Percentiles rank a stretch among this genome's conserved stretches.
These are phyloP conservation scores for Curvularia hawaiiensis DNA, from an alignment of 2,329 filamentous ascomycete species.

Conservation along the genomic window DNA sequence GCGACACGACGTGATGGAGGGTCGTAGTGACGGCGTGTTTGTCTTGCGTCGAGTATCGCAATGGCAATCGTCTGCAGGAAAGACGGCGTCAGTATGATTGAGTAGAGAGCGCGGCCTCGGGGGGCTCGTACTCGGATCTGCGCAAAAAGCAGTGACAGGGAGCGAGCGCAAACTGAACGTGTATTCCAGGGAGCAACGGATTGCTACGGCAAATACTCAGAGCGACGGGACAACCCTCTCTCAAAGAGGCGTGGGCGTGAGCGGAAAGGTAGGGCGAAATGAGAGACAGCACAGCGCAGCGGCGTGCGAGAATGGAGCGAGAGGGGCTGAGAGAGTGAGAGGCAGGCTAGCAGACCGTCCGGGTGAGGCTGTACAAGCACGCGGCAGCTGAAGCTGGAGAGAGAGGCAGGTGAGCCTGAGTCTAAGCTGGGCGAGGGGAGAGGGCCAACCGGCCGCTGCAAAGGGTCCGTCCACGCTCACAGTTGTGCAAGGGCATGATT, in stretches of 20 bases:
- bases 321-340: constrained; percentile 9
- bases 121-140: constrained; percentile 27
- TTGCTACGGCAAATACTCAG: constrained; percentile 22
- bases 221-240: constrained; percentile 37
- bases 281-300: constrained; percentile 46
- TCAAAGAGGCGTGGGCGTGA: constrained; percentile 42
- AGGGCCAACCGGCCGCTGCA: constrained; percentile 25
- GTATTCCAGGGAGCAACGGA: constrained; percentile 15
- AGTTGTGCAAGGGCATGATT: constrained; percentile 33
- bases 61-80: constrained; percentile 19
- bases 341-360: constrained; percentile 9
- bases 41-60: constrained; percentile 6
- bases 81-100: constrained; percentile 27
- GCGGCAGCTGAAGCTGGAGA: constrained; percentile 37
- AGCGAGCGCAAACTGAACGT: constrained; percentile 21
- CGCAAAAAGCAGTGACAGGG: constrained; percentile 22
- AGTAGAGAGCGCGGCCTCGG: constrained; percentile 17
- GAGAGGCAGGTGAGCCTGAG: constrained; percentile 26
- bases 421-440: constrained; percentile 27
- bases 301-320: constrained; percentile 32
- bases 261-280: constrained; percentile 28
- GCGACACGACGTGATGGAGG: constrained; percentile 1
- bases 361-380: constrained; percentile 40
- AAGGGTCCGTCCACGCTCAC: constrained; percentile 26
- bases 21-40: not conserved